Evolutionary conservation across 345 rosid genomes (phyloP), one percentile per base, ranked within the genome.

Genomic region (Streptanthus diversifolius): DNA sequence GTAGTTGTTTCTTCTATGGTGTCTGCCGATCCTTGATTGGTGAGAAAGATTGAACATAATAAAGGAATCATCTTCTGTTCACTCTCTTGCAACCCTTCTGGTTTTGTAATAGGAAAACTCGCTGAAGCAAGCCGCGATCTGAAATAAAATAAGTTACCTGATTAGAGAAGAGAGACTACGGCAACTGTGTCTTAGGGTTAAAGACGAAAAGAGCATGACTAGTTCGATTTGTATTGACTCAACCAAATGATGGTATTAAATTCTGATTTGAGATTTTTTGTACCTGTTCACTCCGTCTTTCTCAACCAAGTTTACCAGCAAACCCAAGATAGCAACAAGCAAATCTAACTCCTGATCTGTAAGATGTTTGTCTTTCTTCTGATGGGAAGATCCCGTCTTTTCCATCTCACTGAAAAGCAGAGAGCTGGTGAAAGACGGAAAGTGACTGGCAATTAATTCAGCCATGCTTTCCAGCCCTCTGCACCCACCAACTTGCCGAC

Each of bases 261-360:
- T 49, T 66, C 13, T 45, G 43, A 66, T 11, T 27, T 17, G 48
- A 70, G 39, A 19, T 24, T 45, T 63, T 43, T 60, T 61, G 49
- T 69, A 91, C 99, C 99, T 95, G 89, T 95, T 95, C 49, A 68
- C 69, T 63, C 85, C 97, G 75, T 92, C 92, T 84, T 92, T 95
- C 90, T 92, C 99, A 5, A 95, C 96, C 83, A 95, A 81, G 81
- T 95, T 95, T 80, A 95, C 96, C 24, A 95, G 93, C 75, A 95
- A 80, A 39, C 99, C 99, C 79, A 95, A 76, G 79, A 95, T 90
- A 53, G 98, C 97, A 79, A 95, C 99, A 77, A 95, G 97, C 79
- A 95, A 88, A 83, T 95, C 99, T 70, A 90, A 76, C 83, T 95
- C 98, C 77, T 90, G 98, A 75, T 95, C 99, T 45, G 86, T 82